Conservation (phyloP, 2,329 filamentous ascomycete species). For the Claviceps sp. region DNA sequence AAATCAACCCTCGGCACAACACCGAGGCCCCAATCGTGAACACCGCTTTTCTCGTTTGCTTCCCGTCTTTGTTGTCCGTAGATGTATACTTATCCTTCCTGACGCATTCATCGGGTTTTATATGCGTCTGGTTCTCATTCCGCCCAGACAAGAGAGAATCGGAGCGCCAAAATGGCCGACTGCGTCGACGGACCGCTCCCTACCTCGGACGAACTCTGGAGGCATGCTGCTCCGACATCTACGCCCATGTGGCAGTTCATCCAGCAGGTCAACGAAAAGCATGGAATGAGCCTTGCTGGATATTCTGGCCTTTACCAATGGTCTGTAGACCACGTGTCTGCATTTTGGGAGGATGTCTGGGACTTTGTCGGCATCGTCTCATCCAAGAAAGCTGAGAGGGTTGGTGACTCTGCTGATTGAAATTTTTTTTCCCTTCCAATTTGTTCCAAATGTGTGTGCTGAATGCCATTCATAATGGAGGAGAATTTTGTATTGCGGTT, state of each 20-base stretch:
- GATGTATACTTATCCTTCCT: too few relatives aligned
- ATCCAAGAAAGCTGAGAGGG: conserved; percentile 47
- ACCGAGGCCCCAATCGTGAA: not conserved
- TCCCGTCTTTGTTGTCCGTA: not conserved
- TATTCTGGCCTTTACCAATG: conserved; percentile 73
- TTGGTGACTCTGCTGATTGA: conserved; percentile 19
- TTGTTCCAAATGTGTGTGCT: not conserved
- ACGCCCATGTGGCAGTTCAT: conserved; percentile 65
- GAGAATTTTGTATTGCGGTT: not conserved
- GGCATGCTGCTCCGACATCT: conserved; percentile 49
- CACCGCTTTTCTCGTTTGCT: not conserved
- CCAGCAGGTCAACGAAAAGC: conserved; percentile 52
- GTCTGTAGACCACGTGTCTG: conserved; percentile 63
- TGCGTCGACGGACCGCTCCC: conserved; percentile 2
- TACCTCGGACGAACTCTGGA: conserved; percentile 47
- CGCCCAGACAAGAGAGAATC: not conserved
- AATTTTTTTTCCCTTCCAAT: not conserved
- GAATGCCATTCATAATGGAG: not conserved
- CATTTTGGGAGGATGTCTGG: conserved; percentile 83
- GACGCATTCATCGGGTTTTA: too few relatives aligned
- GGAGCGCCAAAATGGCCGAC: conserved; percentile 7
- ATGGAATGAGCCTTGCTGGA: conserved; percentile 45
- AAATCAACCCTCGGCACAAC: not conserved
- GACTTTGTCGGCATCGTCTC: conserved; percentile 64
- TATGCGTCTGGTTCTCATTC: too few relatives aligned